Percentiles rank a stretch among this genome's conserved stretches.
phyloP scores from a whole-genome alignment of 768 basidiomycete genomes.

The Lentinula sp. region DNA sequence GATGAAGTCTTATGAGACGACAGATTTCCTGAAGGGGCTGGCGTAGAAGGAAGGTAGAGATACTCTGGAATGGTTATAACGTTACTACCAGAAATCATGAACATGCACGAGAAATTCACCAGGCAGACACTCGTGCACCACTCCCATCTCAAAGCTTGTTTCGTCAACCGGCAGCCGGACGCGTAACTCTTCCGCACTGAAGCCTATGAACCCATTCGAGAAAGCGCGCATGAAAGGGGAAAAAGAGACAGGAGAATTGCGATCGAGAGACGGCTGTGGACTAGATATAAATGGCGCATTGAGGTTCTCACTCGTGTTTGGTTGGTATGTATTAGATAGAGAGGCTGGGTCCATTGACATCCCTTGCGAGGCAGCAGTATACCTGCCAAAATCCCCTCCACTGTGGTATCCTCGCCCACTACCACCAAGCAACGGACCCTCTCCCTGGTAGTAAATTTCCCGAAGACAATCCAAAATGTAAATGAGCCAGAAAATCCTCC shows the following conservation, averaged over 20 bases:
- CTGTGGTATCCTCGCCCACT: conserved; percentile 3
- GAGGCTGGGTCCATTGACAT: background rate
- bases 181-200: conserved; percentile 36
- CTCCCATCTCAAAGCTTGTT: conserved; percentile 71
- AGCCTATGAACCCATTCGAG: conserved; percentile 7
- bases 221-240: conserved; percentile 5
- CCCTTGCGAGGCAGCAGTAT: background rate
- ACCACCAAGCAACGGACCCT: background rate
- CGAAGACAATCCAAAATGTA: conserved; percentile 6
- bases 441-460: conserved; percentile 6
- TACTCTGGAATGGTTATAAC: conserved; percentile 43
- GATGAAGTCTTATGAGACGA: background rate
- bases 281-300: background rate
- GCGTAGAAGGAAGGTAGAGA: conserved; percentile 55
- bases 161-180: conserved; percentile 78
- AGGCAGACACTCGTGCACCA: conserved; percentile 43
- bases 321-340: background rate
- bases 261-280: background rate
- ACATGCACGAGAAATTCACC: conserved; percentile 21
- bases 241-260: conserved; percentile 13
- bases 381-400: background rate
- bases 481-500: conserved; percentile 9
- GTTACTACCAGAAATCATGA: background rate
- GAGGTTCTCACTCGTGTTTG: background rate
- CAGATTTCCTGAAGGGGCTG: conserved; percentile 40